Evolutionary conservation across 1,284 basidiomycete genomes (phyloP), one percentile per base, ranked within the genome.

Genomic region (Puccinia brachypodii): DNA sequence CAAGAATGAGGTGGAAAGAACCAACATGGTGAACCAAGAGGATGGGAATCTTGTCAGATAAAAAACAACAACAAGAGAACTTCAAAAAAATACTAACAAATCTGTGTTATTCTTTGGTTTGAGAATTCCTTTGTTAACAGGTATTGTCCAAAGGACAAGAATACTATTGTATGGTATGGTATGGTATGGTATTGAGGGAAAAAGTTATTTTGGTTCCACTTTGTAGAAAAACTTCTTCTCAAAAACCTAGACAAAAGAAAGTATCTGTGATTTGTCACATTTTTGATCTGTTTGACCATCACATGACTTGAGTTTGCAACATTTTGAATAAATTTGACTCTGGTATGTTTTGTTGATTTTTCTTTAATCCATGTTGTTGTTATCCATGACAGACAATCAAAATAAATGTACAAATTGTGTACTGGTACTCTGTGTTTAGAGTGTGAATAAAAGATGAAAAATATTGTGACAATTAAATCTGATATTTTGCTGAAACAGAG

Each of bases 141-240:
- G n/a, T 76, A 76, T 64, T 76, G 56, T n/a, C 60, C 74, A 19
- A 76, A 60, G n/a, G 73, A 60, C 11, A 53, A 75, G 50, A 72
- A 72, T 2, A 72, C 7, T 33, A n/a, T n/a, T n/a, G n/a, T n/a
- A n/a, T n/a, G n/a, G n/a, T n/a, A n/a, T n/a, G n/a, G n/a, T n/a
- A n/a, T n/a, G n/a, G n/a, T n/a, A n/a, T n/a, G n/a, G n/a, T n/a
- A n/a, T n/a, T n/a, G n/a, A n/a, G n/a, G n/a, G n/a, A n/a, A n/a
- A n/a, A n/a, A n/a, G n/a, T n/a, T n/a, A n/a, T n/a, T n/a, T n/a
- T n/a, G n/a, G n/a, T n/a, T n/a, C n/a, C n/a, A n/a, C n/a, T n/a
- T n/a, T n/a, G n/a, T n/a, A n/a, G n/a, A n/a, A n/a, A n/a, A n/a
- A n/a, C n/a, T n/a, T n/a, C n/a, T n/a, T 31, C n/a, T 22, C 36